These are phyloP conservation scores for Rhynchospora breviuscula DNA, from an alignment of 176 grass and related monocot species.

Conservation along the genomic window DNA sequence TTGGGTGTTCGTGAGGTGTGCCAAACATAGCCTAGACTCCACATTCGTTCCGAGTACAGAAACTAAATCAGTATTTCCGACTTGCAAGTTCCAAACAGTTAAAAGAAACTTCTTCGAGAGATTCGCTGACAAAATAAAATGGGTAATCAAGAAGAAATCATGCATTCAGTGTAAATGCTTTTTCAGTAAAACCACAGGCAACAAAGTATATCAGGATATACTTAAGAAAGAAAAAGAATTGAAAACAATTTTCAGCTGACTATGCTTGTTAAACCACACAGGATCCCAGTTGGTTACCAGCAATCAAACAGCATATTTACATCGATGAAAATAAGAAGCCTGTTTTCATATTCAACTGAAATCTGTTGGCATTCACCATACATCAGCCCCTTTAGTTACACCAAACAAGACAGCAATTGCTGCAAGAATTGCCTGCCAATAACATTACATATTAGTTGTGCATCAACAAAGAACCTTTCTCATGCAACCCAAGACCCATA, in stretches of 20 bases:
- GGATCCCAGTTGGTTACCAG: not conserved
- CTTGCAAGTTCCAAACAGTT: not conserved
- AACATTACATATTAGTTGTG: constrained; percentile 23
- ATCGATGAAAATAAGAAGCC: constrained; percentile 4
- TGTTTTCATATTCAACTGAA: not conserved
- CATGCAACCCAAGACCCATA: not conserved
- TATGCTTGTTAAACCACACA: not conserved
- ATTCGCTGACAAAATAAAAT: not conserved
- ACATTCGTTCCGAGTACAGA: no score
- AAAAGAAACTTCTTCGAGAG: not conserved
- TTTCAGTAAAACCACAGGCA: not conserved
- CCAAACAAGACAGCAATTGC: constrained; percentile 64
- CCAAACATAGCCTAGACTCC: no score
- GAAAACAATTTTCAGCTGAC: constrained; percentile 5
- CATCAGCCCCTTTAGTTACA: constrained; percentile 44
- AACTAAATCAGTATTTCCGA: not conserved
- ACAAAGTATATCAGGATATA: not conserved
- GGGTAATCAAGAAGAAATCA: not conserved
- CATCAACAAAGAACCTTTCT: constrained; percentile 7
- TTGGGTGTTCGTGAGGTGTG: no score
- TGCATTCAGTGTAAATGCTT: not conserved
- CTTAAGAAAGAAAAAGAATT: not conserved
- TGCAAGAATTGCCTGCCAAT: constrained; percentile 53
- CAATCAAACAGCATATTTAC: constrained; percentile 15
- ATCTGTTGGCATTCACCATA: constrained; percentile 39